phyloP scores from a whole-genome alignment of 2,329 filamentous ascomycete genomes.

The Paecilomyces formosus region DNA sequence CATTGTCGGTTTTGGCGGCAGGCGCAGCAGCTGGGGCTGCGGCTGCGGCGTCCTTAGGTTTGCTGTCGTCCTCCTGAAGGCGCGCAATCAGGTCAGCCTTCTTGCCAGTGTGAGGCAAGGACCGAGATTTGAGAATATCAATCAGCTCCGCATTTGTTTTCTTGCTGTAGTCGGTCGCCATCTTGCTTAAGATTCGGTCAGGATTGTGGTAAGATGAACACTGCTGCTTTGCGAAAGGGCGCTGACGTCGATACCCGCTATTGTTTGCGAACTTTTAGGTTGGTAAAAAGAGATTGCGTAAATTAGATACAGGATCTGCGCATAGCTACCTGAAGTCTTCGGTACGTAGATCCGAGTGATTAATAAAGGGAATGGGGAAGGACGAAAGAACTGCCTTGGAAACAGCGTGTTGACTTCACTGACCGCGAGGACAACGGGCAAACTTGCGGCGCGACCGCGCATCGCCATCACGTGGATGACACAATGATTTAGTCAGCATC shows the following conservation, averaged over 20 bases:
- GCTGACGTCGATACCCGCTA: neutral
- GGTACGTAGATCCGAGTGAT: neutral
- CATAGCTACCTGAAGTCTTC: neutral
- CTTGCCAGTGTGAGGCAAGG: conserved; percentile 41
- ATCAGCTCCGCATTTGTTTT: conserved; percentile 44
- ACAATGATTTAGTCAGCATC: neutral
- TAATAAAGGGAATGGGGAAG: neutral
- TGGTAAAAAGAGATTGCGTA: neutral
- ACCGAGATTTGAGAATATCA: conserved; percentile 43
- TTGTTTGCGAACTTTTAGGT: neutral
- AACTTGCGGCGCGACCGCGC: neutral
- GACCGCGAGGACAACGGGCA: neutral
- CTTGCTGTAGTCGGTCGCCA: conserved; percentile 41
- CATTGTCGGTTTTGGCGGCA: conserved; percentile 18
- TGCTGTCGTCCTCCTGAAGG: conserved; percentile 37
- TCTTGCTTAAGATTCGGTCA: conserved; percentile 7
- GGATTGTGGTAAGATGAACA: neutral
- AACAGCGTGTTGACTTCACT: neutral
- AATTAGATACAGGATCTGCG: neutral
- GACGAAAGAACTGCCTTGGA: neutral
- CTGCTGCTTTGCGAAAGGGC: neutral
- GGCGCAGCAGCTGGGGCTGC: conserved; percentile 3
- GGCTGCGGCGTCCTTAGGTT: conserved; percentile 11
- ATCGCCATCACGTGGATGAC: neutral
- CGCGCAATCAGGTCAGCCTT: conserved; percentile 44